phyloP scores from a whole-genome alignment of 345 rosid genomes.

The Psidium guajava region DNA sequence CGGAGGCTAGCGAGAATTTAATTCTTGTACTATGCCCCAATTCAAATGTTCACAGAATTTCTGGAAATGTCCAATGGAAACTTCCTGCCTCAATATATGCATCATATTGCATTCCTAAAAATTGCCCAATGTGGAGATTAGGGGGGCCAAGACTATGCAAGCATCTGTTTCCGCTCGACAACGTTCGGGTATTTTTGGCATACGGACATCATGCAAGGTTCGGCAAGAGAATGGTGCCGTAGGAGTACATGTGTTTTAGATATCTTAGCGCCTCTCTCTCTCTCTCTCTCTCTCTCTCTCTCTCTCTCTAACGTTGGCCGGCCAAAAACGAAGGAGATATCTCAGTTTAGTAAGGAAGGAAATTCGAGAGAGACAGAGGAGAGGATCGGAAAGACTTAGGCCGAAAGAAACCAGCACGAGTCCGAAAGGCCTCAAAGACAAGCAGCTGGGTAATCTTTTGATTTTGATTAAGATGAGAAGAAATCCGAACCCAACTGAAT shows the following conservation, averaged over 20 bases:
- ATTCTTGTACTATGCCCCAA: too few relatives aligned
- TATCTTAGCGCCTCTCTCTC: background rate
- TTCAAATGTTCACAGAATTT: too few relatives aligned
- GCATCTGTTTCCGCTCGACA: background rate
- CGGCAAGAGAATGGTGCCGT: background rate
- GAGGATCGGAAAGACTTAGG: background rate
- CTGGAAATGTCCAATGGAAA: too few relatives aligned
- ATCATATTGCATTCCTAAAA: too few relatives aligned
- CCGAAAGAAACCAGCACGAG: background rate
- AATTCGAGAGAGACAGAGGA: background rate
- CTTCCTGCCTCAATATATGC: too few relatives aligned
- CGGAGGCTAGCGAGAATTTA: background rate
- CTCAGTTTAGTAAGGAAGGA: background rate
- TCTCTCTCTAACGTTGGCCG: background rate
- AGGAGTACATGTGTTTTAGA: background rate
- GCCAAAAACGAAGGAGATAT: background rate
- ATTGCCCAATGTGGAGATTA: too few relatives aligned
- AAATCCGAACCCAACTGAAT: background rate
- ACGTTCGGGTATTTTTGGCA: background rate
- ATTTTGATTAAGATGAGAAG: background rate
- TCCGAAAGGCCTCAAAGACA: background rate
- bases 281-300: background rate
- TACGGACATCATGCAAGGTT: background rate
- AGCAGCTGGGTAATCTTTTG: background rate
- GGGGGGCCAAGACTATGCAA: too few relatives aligned